phyloP scores from a whole-genome alignment of 2,329 filamentous ascomycete species.

The Fusarium dlaminii region DNA sequence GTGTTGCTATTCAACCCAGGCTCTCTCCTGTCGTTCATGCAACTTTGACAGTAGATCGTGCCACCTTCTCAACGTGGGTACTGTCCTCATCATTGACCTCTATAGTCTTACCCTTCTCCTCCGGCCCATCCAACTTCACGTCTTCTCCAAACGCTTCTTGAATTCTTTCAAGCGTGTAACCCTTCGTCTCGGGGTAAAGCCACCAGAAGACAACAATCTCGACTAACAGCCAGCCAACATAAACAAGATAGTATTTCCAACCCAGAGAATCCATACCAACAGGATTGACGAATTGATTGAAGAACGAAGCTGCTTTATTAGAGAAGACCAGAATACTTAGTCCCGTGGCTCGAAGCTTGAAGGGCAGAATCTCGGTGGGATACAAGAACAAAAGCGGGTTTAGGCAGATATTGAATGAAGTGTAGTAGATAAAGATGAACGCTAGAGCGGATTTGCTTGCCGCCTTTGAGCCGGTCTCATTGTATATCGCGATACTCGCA shows the following conservation, averaged over 20 bases:
- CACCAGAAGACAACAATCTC: constrained; percentile 47
- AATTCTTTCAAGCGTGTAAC: constrained; percentile 47
- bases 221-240: constrained; percentile 36
- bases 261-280: constrained; percentile 40
- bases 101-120: neutral
- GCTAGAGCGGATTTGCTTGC: constrained; percentile 22
- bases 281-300: constrained; percentile 32
- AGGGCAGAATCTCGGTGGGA: constrained; percentile 24
- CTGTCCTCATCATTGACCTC: neutral
- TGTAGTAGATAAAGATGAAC: constrained; percentile 34
- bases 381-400: constrained; percentile 24
- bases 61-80: neutral
- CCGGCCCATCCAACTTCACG: neutral
- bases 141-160: constrained; percentile 25
- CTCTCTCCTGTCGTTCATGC: neutral
- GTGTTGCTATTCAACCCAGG: too few species aligned
- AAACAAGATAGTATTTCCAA: constrained; percentile 38
- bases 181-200: constrained; percentile 55
- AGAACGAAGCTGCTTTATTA: constrained; percentile 22
- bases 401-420: constrained; percentile 21
- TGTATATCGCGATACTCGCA: constrained; percentile 20
- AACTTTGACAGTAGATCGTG: neutral
- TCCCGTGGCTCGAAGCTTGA: constrained; percentile 23
- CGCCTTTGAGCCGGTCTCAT: constrained; percentile 17
- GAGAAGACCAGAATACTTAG: constrained; percentile 21